phyloP scores from a whole-genome alignment of 768 basidiomycete species.

The Glaciozyma antarctica region DNA sequence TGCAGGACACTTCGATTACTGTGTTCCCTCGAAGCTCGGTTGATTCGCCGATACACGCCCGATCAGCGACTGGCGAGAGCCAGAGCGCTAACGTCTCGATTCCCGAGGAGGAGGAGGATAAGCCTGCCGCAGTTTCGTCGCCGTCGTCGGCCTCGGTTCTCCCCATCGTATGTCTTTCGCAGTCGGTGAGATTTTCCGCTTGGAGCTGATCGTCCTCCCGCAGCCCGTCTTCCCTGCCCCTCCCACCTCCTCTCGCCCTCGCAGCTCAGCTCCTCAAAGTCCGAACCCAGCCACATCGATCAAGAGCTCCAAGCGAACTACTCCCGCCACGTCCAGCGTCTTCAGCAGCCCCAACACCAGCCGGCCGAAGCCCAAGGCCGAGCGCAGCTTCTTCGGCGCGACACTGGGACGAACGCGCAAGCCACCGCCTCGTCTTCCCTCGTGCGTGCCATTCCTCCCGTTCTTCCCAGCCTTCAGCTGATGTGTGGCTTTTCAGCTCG shows the following conservation, averaged over 20 bases:
- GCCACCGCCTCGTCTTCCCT: constrained; percentile 25
- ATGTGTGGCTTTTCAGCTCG: not conserved
- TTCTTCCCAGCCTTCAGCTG: not conserved
- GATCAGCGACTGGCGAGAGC: not conserved
- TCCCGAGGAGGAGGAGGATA: not conserved
- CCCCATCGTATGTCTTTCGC: not conserved
- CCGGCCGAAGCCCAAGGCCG: constrained; percentile 36
- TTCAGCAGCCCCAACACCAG: not conserved
- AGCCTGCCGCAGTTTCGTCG: not conserved
- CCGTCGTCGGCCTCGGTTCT: not conserved
- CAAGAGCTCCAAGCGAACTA: not conserved
- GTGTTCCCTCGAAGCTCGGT: too few species aligned
- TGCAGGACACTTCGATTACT: too few species aligned
- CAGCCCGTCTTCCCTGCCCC: too few species aligned
- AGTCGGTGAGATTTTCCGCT: too few species aligned
- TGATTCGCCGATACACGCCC: not conserved
- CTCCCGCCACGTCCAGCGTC: not conserved
- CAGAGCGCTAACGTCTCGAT: not conserved
- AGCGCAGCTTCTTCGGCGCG: constrained; percentile 59
- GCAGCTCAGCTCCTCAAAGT: not conserved
- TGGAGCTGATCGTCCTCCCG: too few species aligned
- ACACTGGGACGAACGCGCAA: constrained; percentile 36
- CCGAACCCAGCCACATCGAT: too few species aligned
- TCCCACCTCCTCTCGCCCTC: not conserved
- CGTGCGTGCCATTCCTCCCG: constrained; percentile 1